Percentiles rank a stretch among this genome's conserved stretches.
Conservation (phyloP, 306 rosid species). For the Cercis canadensis region DNA sequence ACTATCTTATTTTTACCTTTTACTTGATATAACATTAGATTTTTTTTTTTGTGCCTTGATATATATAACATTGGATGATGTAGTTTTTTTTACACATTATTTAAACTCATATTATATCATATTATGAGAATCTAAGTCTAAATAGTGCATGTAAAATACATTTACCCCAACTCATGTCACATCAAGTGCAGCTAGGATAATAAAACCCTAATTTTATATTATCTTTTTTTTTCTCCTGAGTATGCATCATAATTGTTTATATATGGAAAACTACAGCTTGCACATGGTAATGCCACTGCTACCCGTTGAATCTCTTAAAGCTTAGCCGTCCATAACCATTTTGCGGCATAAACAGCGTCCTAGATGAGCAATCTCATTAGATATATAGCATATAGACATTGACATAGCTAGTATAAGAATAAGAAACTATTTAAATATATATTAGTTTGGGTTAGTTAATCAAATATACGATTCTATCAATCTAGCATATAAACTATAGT, state of each 20-base stretch:
- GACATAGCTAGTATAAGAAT: neutral
- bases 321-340: slow-evolving; percentile 23
- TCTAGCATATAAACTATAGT: neutral
- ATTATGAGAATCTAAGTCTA: no score
- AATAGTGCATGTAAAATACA: no score
- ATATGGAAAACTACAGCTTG: slow-evolving; percentile 22
- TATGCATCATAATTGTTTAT: neutral
- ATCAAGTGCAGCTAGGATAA: no score
- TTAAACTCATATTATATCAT: no score
- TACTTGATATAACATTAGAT: no score
- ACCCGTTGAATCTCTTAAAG: slow-evolving; percentile 2
- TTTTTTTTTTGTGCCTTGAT: no score
- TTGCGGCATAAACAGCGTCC: slow-evolving; percentile 24
- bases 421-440: neutral
- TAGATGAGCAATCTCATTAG: slow-evolving; percentile 2
- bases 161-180: no score
- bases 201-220: no score
- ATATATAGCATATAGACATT: neutral
- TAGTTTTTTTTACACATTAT: no score
- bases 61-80: no score
- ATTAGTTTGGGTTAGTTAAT: neutral
- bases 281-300: slow-evolving; percentile 27
- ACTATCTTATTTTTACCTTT: no score
- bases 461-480: slow-evolving; percentile 23
- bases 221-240: no score